A percentile compares a stretch with the other conserved stretches of the same genome.
Conservation (phyloP, 176 grass and related monocot species). For the Lolium rigidum region DNA sequence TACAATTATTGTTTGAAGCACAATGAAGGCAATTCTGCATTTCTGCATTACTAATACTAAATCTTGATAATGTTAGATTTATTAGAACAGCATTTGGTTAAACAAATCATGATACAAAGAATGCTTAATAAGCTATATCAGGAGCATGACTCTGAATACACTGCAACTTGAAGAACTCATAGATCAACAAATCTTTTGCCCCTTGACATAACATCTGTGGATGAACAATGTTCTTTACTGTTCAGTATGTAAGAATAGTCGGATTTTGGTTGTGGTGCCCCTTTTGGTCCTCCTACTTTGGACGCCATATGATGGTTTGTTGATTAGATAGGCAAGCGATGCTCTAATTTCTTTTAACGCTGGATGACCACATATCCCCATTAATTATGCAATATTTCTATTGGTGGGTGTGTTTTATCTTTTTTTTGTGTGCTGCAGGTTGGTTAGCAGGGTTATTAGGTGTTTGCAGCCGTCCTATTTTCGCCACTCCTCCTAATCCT, state of each 20-base stretch:
- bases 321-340: not conserved
- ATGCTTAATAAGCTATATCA: not conserved
- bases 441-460: not conserved
- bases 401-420: not conserved
- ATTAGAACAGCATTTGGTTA: not conserved
- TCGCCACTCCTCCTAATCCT: not conserved
- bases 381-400: not conserved
- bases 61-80: not conserved
- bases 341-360: too few species aligned
- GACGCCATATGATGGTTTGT: too few species aligned
- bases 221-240: not conserved
- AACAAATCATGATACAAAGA: not conserved
- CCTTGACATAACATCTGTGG: not conserved
- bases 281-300: too few species aligned
- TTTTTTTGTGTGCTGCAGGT: not conserved
- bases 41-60: not conserved
- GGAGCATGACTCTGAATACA: not conserved
- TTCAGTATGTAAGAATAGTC: not conserved
- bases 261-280: not conserved
- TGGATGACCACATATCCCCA: too few species aligned
- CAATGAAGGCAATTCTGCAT: not conserved
- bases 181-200: not conserved
- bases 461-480: not conserved
- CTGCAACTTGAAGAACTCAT: not conserved
- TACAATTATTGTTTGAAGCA: not conserved